phyloP scores from a whole-genome alignment of 768 basidiomycete genomes.

The Boletus eberwhitei region DNA sequence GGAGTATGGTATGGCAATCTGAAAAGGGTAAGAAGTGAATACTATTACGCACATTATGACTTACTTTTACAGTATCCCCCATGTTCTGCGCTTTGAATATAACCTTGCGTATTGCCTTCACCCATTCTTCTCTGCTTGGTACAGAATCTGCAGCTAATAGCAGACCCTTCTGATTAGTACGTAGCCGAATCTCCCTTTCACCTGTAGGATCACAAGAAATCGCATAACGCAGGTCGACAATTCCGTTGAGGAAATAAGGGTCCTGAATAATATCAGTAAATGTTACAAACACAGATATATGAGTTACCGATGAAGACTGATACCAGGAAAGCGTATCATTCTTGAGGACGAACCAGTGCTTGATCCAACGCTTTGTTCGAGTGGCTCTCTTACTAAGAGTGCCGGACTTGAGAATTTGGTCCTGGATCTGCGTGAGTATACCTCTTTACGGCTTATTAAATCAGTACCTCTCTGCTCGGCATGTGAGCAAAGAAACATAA shows the following conservation, averaged over 20 bases:
- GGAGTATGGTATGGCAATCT: slow-evolving; percentile 94
- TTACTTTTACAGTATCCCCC: slow-evolving; percentile 91
- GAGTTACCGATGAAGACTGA: slow-evolving; percentile 80
- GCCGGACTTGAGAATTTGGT: slow-evolving; percentile 91
- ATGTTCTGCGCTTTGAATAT: slow-evolving; percentile 96
- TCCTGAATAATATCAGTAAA: slow-evolving; percentile 50
- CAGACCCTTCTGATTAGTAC: slow-evolving; percentile 78
- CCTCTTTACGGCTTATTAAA: background rate
- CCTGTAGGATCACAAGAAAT: slow-evolving; percentile 79
- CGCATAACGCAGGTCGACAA: slow-evolving; percentile 92
- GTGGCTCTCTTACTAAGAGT: slow-evolving; percentile 84
- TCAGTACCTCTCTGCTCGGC: slow-evolving; percentile 77
- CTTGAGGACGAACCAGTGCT: slow-evolving; percentile 95
- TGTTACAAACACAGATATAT: background rate
- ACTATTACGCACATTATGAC: slow-evolving; percentile 2
- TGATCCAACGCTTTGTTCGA: slow-evolving; percentile 87
- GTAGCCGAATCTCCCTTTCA: slow-evolving; percentile 77
- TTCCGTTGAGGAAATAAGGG: slow-evolving; percentile 96
- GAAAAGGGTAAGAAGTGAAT: slow-evolving; percentile 7
- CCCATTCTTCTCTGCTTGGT: slow-evolving; percentile 90
- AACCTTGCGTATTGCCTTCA: slow-evolving; percentile 89
- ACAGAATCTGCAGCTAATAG: slow-evolving; percentile 73
- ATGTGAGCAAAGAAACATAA: slow-evolving; percentile 97
- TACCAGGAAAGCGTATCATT: slow-evolving; percentile 98
- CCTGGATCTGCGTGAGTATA: slow-evolving; percentile 43